Evolutionary conservation across 108 stramenopile genomes (phyloP).

Genomic region (Discostella pseudostelligera): DNA sequence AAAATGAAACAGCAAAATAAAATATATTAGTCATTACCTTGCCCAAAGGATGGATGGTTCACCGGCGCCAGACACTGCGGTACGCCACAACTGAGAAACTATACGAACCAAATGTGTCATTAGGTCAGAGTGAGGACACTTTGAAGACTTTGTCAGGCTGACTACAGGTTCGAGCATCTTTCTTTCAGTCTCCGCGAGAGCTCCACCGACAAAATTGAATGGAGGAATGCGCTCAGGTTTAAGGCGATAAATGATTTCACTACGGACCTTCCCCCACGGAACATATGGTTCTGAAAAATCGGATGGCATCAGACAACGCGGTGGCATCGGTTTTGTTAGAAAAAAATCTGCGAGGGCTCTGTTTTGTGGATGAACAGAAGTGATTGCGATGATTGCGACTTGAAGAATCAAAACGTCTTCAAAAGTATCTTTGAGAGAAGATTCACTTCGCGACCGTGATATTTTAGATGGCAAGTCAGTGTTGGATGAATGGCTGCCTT

Average conservation of each 20-base stretch:
- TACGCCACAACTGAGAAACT: conserved; percentile 58
- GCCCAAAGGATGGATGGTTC: conserved; percentile 75
- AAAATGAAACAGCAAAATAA: neutral
- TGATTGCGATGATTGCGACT: conserved; percentile 65
- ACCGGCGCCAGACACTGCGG: conserved; percentile 60
- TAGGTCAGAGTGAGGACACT: conserved; percentile 60
- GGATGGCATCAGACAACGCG: conserved; percentile 27
- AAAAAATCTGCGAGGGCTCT: conserved; percentile 52
- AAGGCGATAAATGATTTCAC: conserved; percentile 44
- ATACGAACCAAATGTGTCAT: conserved; percentile 62
- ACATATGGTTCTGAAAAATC: conserved; percentile 47
- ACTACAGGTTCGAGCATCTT: conserved; percentile 48
- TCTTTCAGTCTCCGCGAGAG: conserved; percentile 48
- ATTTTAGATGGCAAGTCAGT: conserved; percentile 16
- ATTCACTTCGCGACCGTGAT: conserved; percentile 4
- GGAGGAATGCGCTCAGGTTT: conserved; percentile 55
- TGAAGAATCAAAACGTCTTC: conserved; percentile 38
- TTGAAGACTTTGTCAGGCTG: conserved; percentile 54
- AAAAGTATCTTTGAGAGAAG: conserved; percentile 7
- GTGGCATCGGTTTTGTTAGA: conserved; percentile 34
- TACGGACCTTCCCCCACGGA: conserved; percentile 46
- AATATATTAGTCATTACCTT: conserved; percentile 19
- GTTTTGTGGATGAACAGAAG: conserved; percentile 86
- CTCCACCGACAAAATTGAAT: conserved; percentile 46
- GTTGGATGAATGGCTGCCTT: conserved; percentile 11